These are phyloP conservation scores for Leccinum huronense DNA, from an alignment of 1,284 basidiomycete species.

Conservation along the genomic window DNA sequence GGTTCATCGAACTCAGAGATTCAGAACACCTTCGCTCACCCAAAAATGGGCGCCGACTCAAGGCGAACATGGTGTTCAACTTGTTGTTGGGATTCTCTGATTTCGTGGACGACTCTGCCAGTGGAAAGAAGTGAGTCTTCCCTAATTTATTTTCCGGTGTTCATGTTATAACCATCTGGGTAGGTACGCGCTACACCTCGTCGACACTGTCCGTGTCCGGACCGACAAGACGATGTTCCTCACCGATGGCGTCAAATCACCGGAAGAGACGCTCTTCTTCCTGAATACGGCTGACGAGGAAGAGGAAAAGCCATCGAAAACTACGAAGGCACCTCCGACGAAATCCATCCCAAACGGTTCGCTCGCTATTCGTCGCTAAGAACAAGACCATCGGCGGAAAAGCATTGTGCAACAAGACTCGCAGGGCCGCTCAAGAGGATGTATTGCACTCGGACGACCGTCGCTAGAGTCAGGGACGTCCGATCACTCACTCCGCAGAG, in stretches of 20 bases:
- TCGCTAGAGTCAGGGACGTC: slow-evolving; percentile 62
- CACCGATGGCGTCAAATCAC: slow-evolving; percentile 80
- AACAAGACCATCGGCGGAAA: slow-evolving; percentile 78
- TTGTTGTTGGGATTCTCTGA: slow-evolving; percentile 84
- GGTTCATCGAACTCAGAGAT: slow-evolving; percentile 94
- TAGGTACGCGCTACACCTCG: slow-evolving; percentile 85
- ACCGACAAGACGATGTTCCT: slow-evolving; percentile 68
- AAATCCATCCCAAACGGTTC: slow-evolving; percentile 61
- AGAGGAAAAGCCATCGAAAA: slow-evolving; percentile 59
- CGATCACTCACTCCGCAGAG: too few species aligned
- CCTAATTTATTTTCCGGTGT: slow-evolving; percentile 4
- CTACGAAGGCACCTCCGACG: slow-evolving; percentile 55
- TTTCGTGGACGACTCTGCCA: slow-evolving; percentile 61
- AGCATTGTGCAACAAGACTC: slow-evolving; percentile 80
- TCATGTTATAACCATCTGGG: slow-evolving; percentile 8
- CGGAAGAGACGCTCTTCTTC: slow-evolving; percentile 91
- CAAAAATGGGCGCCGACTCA: slow-evolving; percentile 76
- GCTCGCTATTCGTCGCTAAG: slow-evolving; percentile 47
- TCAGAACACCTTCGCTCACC: slow-evolving; percentile 77
- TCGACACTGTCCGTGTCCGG: slow-evolving; percentile 85
- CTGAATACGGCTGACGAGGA: slow-evolving; percentile 55
- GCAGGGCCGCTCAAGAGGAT: slow-evolving; percentile 77
- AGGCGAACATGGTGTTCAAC: slow-evolving; percentile 84
- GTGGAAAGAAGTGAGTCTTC: slow-evolving; percentile 63
- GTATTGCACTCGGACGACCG: slow-evolving; percentile 60